Evolutionary conservation across 1,284 basidiomycete genomes (phyloP).

Genomic region (Irpex lacteus): DNA sequence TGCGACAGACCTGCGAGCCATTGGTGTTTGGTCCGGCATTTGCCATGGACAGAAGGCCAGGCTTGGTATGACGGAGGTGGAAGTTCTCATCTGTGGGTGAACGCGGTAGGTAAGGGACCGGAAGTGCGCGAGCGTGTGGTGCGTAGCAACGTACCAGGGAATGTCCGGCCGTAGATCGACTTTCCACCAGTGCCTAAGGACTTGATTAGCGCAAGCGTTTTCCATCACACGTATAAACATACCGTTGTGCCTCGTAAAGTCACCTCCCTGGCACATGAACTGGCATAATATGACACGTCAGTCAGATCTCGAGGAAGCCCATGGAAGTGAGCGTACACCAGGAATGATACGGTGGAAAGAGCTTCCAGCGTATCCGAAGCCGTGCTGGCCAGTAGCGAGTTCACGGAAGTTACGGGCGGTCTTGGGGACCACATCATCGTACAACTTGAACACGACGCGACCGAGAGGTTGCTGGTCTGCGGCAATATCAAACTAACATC

Average conservation of each 20-base stretch:
- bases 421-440: constrained; percentile 64
- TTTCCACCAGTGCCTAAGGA: constrained; percentile 65
- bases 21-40: constrained; percentile 74
- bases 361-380: constrained; percentile 64
- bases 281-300: constrained; percentile 22
- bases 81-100: constrained; percentile 80
- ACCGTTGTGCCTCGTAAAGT: constrained; percentile 73
- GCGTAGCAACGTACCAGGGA: constrained; percentile 47
- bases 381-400: constrained; percentile 78
- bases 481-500: constrained; percentile 75
- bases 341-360: constrained; percentile 86
- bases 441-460: constrained; percentile 73
- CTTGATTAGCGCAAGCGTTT: constrained; percentile 14
- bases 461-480: constrained; percentile 70
- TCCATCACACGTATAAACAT: constrained; percentile 26
- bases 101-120: neutral
- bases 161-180: constrained; percentile 88
- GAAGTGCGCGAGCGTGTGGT: neutral
- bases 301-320: neutral
- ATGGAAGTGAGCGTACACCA: constrained; percentile 32
- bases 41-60: constrained; percentile 91
- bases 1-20: constrained; percentile 57
- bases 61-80: constrained; percentile 70
- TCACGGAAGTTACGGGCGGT: constrained; percentile 83
- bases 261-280: constrained; percentile 88